Conservation (phyloP, 768 basidiomycete genomes). For the Wakefieldia striispora region DNA sequence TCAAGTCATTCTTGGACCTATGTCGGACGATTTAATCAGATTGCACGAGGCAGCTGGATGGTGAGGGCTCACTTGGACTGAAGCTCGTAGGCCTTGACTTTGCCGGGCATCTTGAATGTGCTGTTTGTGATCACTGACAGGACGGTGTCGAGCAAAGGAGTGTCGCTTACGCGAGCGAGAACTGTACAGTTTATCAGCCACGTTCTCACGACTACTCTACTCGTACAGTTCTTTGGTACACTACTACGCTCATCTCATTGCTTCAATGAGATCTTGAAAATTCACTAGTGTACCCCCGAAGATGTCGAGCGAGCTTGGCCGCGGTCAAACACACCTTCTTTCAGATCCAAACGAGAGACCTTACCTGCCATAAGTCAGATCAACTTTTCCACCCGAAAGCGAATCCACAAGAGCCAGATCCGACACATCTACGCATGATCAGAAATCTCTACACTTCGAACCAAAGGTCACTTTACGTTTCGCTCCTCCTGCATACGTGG, state of each 20-base stretch:
- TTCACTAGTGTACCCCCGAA: constrained; percentile 66
- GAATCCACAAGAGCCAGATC: constrained; percentile 80
- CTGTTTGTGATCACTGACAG: constrained; percentile 32
- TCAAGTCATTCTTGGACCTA: constrained; percentile 96
- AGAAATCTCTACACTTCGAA: not conserved
- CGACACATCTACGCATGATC: constrained; percentile 53
- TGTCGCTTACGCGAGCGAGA: constrained; percentile 30
- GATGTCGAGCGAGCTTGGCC: constrained; percentile 58
- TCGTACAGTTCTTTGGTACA: not conserved
- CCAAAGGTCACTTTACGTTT: constrained; percentile 50
- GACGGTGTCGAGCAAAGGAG: constrained; percentile 22
- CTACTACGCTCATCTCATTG: no score
- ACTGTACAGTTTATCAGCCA: constrained; percentile 47
- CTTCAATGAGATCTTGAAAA: constrained; percentile 52
- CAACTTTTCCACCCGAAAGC: constrained; percentile 77
- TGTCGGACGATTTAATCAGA: constrained; percentile 11
- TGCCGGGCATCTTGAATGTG: constrained; percentile 70
- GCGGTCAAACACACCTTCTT: not conserved
- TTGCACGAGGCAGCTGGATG: not conserved
- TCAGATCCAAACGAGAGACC: not conserved
- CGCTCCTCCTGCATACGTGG: constrained; percentile 97
- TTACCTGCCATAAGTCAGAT: constrained; percentile 39
- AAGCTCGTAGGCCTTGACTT: constrained; percentile 96
- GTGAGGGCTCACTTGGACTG: constrained; percentile 76
- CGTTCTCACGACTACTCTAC: constrained; percentile 29